These are phyloP conservation scores for Cyclotella cryptica DNA, from an alignment of 108 stramenopile genomes.

Conservation along the genomic window DNA sequence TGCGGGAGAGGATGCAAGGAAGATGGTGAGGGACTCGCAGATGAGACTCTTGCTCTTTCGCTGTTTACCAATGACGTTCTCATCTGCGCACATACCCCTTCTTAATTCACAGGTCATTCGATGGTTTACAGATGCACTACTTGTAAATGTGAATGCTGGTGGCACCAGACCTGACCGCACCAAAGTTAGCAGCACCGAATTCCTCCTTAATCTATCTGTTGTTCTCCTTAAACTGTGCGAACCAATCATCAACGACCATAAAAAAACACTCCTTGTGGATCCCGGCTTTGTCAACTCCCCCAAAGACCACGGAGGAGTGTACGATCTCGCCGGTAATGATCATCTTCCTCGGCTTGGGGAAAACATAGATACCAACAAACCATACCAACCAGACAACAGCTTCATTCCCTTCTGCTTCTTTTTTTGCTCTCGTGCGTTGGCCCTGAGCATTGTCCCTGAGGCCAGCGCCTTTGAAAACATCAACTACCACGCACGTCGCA, in stretches of 20 bases:
- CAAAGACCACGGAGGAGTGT: slow-evolving; percentile 71
- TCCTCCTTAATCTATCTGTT: slow-evolving; percentile 72
- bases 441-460: slow-evolving; percentile 72
- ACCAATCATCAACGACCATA: slow-evolving; percentile 72
- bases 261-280: slow-evolving; percentile 74
- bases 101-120: slow-evolving; percentile 54
- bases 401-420: slow-evolving; percentile 90
- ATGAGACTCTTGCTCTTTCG: not conserved
- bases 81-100: not conserved
- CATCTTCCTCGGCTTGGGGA: slow-evolving; percentile 80
- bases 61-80: too few species aligned
- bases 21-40: slow-evolving; percentile 29
- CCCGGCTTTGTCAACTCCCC: slow-evolving; percentile 74
- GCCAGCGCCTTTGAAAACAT: slow-evolving; percentile 62
- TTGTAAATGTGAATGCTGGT: slow-evolving; percentile 78
- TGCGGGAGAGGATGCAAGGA: slow-evolving; percentile 67
- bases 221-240: slow-evolving; percentile 82
- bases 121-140: slow-evolving; percentile 84
- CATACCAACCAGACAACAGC: slow-evolving; percentile 79
- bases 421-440: slow-evolving; percentile 75
- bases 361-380: slow-evolving; percentile 23
- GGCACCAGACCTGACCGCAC: slow-evolving; percentile 75
- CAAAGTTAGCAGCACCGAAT: slow-evolving; percentile 70
- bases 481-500: slow-evolving; percentile 61
- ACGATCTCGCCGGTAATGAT: slow-evolving; percentile 70